Evolutionary conservation across 495 filamentous ascomycete genomes (phyloP), one percentile per base, ranked within the genome.

Genomic region (Daldinia concentrica): DNA sequence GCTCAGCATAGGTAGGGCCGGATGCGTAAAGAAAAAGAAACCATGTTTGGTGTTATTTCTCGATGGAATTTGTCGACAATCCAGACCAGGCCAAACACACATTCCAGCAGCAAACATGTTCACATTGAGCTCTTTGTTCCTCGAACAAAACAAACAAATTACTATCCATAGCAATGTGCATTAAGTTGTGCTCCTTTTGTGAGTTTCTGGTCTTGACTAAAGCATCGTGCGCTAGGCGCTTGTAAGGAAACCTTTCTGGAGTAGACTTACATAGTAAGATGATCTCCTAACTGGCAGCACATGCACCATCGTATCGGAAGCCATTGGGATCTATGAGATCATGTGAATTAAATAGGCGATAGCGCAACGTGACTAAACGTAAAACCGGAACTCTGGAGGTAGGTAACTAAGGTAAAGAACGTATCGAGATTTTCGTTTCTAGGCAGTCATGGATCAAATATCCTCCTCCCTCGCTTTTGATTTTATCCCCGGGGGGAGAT

Each of bases 101-200:
- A 71, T 71, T 71, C 68, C 68, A 71, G 41, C 39, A 52, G 32
- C 50, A 52, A 17, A 43, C 30, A 43, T 34, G 24, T 61, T 62
- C 37, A 62, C 22, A 51, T 62, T 27, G n/a, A 12, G 1, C 37
- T 29, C 5, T 6, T 27, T 6, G 43, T 34, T 39, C 4, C 15
- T 27, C 52, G 1, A 55, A 54, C 62, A 32, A 66, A 60, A n/a
- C 6, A 29, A 41, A 37, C 12, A 64, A 32, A 37, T 0, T 2
- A 32, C 48, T 22, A 26, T 17, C 22, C 54, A 69, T 58, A 14
- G 8, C 17, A 12, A 39, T 11, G 41, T 50, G 9, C 32, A 26
- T 22, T 27, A 45, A 11, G 17, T 22, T 24, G 39, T 58, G 29
- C 17, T 45, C 24, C 14, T 48, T 11, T 24, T 24, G 1, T 8